These are phyloP conservation scores for Sextonia rubra DNA, from an alignment of 164 flowering plant genomes.

Conservation along the genomic window DNA sequence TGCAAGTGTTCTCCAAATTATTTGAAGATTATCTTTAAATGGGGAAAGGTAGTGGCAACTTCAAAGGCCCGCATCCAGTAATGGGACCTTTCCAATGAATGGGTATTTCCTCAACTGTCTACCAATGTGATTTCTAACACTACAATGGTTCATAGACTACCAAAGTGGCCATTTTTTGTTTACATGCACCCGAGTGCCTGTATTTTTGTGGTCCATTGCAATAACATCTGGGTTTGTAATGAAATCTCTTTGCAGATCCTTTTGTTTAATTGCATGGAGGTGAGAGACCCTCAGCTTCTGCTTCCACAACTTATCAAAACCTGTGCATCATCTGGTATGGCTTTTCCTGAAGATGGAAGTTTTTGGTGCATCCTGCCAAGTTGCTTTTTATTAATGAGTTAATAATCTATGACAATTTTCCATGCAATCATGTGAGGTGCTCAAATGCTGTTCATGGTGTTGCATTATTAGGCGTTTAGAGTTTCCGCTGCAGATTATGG, in stretches of 20 bases:
- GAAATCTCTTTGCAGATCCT: slow-evolving; percentile 48
- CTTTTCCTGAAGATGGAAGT: slow-evolving; percentile 1
- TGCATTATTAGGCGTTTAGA: background rate
- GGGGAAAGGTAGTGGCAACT: background rate
- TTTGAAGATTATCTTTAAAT: too few relatives aligned
- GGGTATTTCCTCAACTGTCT: background rate
- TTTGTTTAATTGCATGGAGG: slow-evolving; percentile 83
- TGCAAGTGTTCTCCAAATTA: background rate
- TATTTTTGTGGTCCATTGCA: background rate
- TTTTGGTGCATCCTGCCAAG: background rate
- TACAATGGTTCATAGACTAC: background rate
- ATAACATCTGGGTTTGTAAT: background rate
- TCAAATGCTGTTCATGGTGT: background rate
- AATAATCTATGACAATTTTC: background rate
- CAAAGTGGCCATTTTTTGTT: background rate
- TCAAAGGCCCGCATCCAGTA: background rate
- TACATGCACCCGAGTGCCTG: background rate
- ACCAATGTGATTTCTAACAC: background rate
- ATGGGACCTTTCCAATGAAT: background rate
- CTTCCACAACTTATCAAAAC: slow-evolving; percentile 64
- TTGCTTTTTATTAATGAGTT: background rate
- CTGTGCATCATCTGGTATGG: slow-evolving; percentile 73
- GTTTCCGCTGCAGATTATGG: background rate
- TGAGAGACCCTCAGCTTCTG: slow-evolving; percentile 70
- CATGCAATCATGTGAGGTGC: background rate